These are phyloP conservation scores for Ramaria rubella DNA, from an alignment of 768 basidiomycete genomes.

Conservation along the genomic window DNA sequence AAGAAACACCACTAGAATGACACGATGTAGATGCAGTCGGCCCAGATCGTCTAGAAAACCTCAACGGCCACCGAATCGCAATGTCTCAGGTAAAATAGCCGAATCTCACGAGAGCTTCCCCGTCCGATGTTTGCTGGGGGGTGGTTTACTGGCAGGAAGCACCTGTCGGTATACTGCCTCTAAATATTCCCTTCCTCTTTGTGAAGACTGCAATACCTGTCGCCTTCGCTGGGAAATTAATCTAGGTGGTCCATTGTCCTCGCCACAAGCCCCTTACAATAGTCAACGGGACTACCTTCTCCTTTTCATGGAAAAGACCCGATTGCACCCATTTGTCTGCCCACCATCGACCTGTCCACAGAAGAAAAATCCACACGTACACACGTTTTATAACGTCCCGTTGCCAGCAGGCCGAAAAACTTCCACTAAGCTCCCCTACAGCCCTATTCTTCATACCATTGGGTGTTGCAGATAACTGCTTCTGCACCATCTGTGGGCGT, in stretches of 20 bases:
- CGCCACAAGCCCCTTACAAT: neutral
- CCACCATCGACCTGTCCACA: slow-evolving; percentile 10
- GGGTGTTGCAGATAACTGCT: neutral
- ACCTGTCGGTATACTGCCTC: too few relatives aligned
- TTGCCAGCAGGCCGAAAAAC: neutral
- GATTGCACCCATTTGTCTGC: neutral
- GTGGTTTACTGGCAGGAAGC: too few relatives aligned
- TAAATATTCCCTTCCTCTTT: too few relatives aligned
- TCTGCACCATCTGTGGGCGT: neutral
- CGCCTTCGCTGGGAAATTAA: too few relatives aligned
- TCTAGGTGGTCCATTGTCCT: neutral
- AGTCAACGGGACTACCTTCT: neutral
- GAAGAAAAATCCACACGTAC: slow-evolving; percentile 1
- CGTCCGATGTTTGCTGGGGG: too few relatives aligned
- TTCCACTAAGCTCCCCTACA: neutral
- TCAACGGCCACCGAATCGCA: neutral
- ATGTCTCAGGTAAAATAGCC: neutral
- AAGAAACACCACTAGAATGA: slow-evolving; percentile 35
- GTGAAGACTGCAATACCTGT: too few relatives aligned
- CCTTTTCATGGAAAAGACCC: neutral
- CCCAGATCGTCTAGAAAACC: neutral
- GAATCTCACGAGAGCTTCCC: too few relatives aligned
- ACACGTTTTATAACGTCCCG: neutral
- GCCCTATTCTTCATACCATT: neutral
- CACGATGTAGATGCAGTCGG: neutral